phyloP scores from a whole-genome alignment of 73 alveolate species.

The Durusdinium trenchii region DNA sequence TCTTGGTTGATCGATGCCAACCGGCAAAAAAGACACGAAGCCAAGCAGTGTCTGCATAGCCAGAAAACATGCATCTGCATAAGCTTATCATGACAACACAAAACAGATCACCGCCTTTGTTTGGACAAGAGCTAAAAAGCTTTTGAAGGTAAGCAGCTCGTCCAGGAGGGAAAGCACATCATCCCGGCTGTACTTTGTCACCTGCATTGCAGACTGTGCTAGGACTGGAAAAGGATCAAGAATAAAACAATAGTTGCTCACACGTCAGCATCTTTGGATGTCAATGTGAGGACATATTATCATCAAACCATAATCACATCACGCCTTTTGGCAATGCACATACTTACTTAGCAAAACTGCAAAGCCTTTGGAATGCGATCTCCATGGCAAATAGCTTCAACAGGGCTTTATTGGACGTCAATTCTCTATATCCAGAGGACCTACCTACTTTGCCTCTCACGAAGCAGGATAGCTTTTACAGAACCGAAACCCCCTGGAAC shows the following conservation, averaged over 20 bases:
- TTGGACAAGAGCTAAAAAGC: no score
- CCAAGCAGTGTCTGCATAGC: no score
- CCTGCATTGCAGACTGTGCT: background rate
- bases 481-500: background rate
- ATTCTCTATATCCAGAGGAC: background rate
- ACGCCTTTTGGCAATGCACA: background rate
- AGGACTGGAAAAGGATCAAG: background rate
- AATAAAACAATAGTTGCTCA: background rate
- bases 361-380: background rate
- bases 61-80: no score
- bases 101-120: no score
- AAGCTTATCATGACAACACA: no score
- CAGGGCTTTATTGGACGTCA: background rate
- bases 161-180: conserved; percentile 72
- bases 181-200: conserved; percentile 81
- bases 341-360: background rate
- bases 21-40: no score
- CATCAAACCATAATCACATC: background rate
- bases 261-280: background rate
- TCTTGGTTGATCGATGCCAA: no score
- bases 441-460: background rate
- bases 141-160: conserved; percentile 26
- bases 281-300: background rate
- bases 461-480: background rate
- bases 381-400: no score